phyloP scores from a whole-genome alignment of 164 flowering plant genomes.

The Macadamia tetraphylla region DNA sequence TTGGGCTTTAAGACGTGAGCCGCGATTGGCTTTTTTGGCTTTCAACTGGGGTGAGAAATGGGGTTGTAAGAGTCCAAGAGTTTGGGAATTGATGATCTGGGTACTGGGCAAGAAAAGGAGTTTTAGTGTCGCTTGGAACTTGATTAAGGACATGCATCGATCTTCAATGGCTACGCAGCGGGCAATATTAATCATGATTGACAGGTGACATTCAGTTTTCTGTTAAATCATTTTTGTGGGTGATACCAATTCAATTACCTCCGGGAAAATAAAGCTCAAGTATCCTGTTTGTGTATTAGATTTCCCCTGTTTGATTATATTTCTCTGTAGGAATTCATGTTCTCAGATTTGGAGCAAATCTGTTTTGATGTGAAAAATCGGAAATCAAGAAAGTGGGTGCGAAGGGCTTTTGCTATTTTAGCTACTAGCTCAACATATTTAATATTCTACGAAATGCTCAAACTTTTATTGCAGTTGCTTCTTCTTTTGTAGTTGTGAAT shows the following conservation, averaged over 20 bases:
- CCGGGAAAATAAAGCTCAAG: neutral
- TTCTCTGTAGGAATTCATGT: neutral
- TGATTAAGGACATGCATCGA: slow-evolving; percentile 50
- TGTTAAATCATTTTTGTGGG: neutral
- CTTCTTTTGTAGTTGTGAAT: neutral
- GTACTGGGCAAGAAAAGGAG: slow-evolving; percentile 55
- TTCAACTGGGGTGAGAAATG: slow-evolving; percentile 66
- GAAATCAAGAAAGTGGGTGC: neutral
- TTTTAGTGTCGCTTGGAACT: slow-evolving; percentile 71
- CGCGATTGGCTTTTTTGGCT: slow-evolving; percentile 64
- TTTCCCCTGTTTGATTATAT: neutral
- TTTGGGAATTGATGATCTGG: slow-evolving; percentile 65
- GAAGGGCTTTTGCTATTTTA: neutral
- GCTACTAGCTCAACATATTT: neutral
- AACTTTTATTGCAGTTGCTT: neutral
- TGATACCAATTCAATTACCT: neutral
- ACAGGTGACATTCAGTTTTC: slow-evolving; percentile 39
- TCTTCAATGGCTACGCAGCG: slow-evolving; percentile 30
- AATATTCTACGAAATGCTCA: neutral
- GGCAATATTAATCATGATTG: slow-evolving; percentile 66
- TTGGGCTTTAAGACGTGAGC: slow-evolving; percentile 62
- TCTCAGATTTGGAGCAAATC: neutral
- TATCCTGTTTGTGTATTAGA: neutral
- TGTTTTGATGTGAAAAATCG: neutral
- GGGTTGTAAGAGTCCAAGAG: slow-evolving; percentile 26